A percentile compares a stretch with the other conserved stretches of the same genome.
These are phyloP conservation scores for Rhizopus delemar DNA, from an alignment of 371 early-diverging fungal species.

Conservation along the genomic window DNA sequence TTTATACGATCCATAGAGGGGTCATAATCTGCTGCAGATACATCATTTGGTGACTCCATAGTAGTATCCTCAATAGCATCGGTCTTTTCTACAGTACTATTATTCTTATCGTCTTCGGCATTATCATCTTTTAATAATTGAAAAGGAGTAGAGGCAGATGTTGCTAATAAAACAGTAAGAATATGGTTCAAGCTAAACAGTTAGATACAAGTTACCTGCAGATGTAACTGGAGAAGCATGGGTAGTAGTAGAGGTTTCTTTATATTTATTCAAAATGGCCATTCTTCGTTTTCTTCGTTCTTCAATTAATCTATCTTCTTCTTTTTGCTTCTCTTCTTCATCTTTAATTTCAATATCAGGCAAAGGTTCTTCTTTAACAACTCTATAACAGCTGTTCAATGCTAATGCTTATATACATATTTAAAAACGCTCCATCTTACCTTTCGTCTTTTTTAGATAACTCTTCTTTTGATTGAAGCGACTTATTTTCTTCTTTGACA, in stretches of 20 bases:
- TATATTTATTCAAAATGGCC: conserved; percentile 68
- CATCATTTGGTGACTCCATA: conserved; percentile 41
- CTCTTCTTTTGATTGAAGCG: conserved; percentile 5
- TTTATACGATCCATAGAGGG: conserved; percentile 56
- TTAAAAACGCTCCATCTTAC: neutral
- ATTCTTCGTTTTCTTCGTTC: conserved; percentile 73
- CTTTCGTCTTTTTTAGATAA: neutral
- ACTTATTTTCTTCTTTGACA: neutral
- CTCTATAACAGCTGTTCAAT: neutral
- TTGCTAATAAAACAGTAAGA: conserved; percentile 1
- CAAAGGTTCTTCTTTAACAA: neutral
- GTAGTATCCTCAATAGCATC: conserved; percentile 13
- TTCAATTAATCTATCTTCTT: conserved; percentile 76
- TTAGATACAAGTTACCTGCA: conserved; percentile 8
- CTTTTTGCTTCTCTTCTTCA: conserved; percentile 54
- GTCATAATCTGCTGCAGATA: conserved; percentile 79
- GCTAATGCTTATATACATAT: neutral
- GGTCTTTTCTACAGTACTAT: neutral
- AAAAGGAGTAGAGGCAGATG: conserved; percentile 16
- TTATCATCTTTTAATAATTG: conserved; percentile 5
- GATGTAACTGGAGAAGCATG: conserved; percentile 18
- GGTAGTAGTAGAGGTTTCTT: conserved; percentile 28
- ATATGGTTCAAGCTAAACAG: neutral
- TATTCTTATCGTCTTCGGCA: neutral
- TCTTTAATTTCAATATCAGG: conserved; percentile 48